phyloP scores from a whole-genome alignment of 2,329 filamentous ascomycete genomes.

The Fusarium verrucosum region DNA sequence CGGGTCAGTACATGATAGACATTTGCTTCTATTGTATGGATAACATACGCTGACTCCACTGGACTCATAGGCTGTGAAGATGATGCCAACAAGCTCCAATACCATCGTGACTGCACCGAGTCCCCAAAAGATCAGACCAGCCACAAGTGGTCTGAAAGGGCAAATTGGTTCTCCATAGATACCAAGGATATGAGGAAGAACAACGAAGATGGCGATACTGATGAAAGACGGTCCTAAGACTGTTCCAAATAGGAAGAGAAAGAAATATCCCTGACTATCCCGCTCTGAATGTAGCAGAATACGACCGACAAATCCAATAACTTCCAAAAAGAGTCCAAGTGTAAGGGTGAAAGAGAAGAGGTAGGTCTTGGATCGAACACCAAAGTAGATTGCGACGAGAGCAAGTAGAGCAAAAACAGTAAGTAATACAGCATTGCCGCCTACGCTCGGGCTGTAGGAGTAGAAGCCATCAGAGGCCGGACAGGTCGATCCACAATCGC shows the following conservation, averaged over 20 bases:
- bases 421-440: conserved; percentile 54
- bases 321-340: conserved; percentile 55
- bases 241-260: conserved; percentile 58
- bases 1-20: conserved; percentile 7
- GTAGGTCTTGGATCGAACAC: conserved; percentile 52
- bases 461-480: conserved; percentile 52
- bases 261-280: conserved; percentile 51
- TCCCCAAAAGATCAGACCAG: conserved; percentile 48
- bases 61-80: conserved; percentile 52
- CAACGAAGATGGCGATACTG: conserved; percentile 54
- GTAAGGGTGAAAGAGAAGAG: conserved; percentile 54
- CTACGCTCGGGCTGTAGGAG: conserved; percentile 49
- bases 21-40: neutral
- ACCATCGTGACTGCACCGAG: conserved; percentile 49
- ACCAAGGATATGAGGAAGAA: conserved; percentile 57
- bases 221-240: conserved; percentile 59
- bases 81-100: conserved; percentile 54
- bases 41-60: conserved; percentile 49
- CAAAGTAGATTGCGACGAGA: conserved; percentile 51
- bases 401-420: conserved; percentile 53
- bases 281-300: conserved; percentile 52
- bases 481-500: conserved; percentile 50
- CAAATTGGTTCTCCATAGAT: conserved; percentile 58
- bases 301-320: conserved; percentile 58
- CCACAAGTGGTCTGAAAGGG: conserved; percentile 49